These are phyloP conservation scores for Ceratocystis destructans DNA, from an alignment of 2,329 filamentous ascomycete species.

Conservation along the genomic window DNA sequence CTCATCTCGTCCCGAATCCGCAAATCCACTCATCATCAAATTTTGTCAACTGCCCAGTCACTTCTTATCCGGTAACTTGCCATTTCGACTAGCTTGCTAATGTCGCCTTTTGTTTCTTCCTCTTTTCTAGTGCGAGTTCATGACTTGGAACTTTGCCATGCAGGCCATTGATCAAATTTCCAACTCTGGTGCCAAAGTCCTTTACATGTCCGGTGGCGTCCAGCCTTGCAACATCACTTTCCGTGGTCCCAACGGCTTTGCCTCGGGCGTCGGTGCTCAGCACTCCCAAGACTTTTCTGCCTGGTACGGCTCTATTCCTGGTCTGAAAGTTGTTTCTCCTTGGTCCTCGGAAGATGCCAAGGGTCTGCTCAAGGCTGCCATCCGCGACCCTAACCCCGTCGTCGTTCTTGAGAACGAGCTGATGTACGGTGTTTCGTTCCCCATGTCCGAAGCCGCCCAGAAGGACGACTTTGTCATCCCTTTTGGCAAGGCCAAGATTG, in stretches of 20 bases:
- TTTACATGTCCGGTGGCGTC: conserved; percentile 99
- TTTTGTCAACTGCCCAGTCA: no score
- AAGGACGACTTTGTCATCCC: conserved; percentile 94
- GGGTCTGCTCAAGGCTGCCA: conserved; percentile 92
- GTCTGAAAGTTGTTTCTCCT: conserved; percentile 89
- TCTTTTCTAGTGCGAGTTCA: conserved; percentile 85
- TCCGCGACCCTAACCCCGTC: conserved; percentile 95
- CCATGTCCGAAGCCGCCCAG: conserved; percentile 93
- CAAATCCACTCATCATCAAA: no score
- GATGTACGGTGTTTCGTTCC: conserved; percentile 89
- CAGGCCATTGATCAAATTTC: conserved; percentile 99
- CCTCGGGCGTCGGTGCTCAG: conserved; percentile 86
- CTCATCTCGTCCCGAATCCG: not conserved
- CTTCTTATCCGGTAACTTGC: not conserved
- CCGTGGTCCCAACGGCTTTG: conserved; percentile 97
- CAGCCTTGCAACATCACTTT: conserved; percentile 99
- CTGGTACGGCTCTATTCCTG: conserved; percentile 97
- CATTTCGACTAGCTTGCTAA: conserved; percentile 9
- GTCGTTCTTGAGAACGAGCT: conserved; percentile 78
- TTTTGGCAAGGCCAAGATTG: conserved; percentile 98
- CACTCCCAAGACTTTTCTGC: conserved; percentile 98
- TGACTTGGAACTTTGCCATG: conserved; percentile 99
- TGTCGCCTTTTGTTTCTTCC: conserved; percentile 5
- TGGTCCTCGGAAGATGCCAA: conserved; percentile 98
- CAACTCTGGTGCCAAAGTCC: conserved; percentile 97